Evolutionary conservation across 2,329 filamentous ascomycete species (phyloP).

Genomic region (Emydomyces testavorans): DNA sequence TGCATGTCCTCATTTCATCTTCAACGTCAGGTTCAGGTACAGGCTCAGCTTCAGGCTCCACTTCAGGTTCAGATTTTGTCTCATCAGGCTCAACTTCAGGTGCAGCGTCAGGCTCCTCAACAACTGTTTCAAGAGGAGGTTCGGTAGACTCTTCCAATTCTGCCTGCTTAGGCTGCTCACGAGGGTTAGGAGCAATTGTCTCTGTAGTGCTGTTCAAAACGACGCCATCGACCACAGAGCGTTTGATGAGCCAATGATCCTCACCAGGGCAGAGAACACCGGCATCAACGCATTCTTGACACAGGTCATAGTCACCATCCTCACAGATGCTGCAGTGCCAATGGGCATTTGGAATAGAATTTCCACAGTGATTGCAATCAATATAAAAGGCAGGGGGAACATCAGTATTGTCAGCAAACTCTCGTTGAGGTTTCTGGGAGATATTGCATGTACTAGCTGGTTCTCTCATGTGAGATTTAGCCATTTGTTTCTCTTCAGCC

Average conservation of each 20-base stretch:
- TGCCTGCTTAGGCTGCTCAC: conserved; percentile 16
- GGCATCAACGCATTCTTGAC: conserved; percentile 61
- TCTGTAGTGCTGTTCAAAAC: conserved; percentile 81
- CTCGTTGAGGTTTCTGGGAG: conserved; percentile 18
- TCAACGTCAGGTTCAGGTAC: conserved; percentile 1
- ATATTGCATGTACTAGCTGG: not conserved
- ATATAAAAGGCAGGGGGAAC: conserved; percentile 56
- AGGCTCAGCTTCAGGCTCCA: conserved; percentile 1
- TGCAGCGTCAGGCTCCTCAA: conserved; percentile 21
- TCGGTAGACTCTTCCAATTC: conserved; percentile 19
- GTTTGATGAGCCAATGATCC: conserved; percentile 90
- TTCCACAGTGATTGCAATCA: conserved; percentile 85
- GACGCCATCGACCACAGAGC: conserved; percentile 63
- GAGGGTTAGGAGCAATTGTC: conserved; percentile 49
- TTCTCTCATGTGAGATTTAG: not conserved
- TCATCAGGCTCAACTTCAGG: not conserved
- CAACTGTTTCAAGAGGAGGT: too few species aligned
- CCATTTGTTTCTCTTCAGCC: not conserved
- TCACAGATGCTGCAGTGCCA: conserved; percentile 94
- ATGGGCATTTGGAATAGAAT: conserved; percentile 65
- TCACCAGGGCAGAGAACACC: conserved; percentile 68
- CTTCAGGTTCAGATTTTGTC: not conserved
- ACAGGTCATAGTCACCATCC: conserved; percentile 87
- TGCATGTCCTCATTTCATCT: conserved; percentile 33
- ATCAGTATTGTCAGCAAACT: conserved; percentile 16